Percentiles rank a stretch among this genome's conserved stretches.
phyloP scores from a whole-genome alignment of 352 stramenopile genomes.

The Globisporangium abappressorium region DNA sequence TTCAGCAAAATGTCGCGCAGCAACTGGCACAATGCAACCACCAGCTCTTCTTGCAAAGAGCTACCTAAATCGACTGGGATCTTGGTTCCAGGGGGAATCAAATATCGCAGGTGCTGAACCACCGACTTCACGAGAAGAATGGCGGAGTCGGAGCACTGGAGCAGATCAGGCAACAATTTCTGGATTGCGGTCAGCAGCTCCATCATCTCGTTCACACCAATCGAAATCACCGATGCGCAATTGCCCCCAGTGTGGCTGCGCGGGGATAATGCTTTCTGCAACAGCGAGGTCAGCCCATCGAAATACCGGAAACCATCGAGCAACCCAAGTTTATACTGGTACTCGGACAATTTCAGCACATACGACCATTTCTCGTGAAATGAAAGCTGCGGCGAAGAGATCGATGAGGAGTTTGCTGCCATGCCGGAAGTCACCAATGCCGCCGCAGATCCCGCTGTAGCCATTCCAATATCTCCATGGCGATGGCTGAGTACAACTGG shows the following conservation, averaged over 20 bases:
- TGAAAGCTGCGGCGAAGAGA: conserved; percentile 31
- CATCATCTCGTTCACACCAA: conserved; percentile 76
- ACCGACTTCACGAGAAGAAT: conserved; percentile 77
- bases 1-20: conserved; percentile 71
- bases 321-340: conserved; percentile 76
- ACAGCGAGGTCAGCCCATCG: conserved; percentile 68
- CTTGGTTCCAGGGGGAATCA: conserved; percentile 55
- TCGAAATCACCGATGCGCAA: conserved; percentile 41
- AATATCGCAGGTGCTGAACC: conserved; percentile 71
- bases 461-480: conserved; percentile 29
- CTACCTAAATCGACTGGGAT: conserved; percentile 39
- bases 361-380: conserved; percentile 83
- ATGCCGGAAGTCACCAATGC: conserved; percentile 10
- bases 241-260: conserved; percentile 27
- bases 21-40: conserved; percentile 66
- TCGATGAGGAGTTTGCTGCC: conserved; percentile 6
- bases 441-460: conserved; percentile 7
- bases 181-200: conserved; percentile 70
- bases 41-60: conserved; percentile 63
- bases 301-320: conserved; percentile 78
- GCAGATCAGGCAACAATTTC: conserved; percentile 69
- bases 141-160: conserved; percentile 46
- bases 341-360: conserved; percentile 75
- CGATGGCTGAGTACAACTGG: conserved; percentile 24
- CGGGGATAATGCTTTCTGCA: conserved; percentile 77